These are phyloP conservation scores for Penicillium antarcticum DNA, from an alignment of 495 filamentous ascomycete genomes.

Conservation along the genomic window DNA sequence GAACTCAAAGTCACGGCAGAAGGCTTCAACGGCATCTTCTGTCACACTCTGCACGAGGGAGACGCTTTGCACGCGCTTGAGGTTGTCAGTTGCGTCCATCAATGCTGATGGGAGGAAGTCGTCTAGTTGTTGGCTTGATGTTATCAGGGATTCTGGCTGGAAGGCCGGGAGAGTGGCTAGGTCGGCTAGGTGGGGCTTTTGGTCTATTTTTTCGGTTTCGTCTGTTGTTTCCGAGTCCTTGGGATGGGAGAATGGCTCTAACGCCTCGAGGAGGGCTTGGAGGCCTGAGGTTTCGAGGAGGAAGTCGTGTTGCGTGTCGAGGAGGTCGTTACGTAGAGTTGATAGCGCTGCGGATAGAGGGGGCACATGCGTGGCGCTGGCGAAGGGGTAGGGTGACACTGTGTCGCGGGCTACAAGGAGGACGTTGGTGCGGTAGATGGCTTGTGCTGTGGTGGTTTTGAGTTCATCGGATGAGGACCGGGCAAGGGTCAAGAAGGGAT, in stretches of 20 bases:
- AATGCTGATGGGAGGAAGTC: slow-evolving; percentile 88
- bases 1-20: slow-evolving; percentile 88
- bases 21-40: slow-evolving; percentile 78
- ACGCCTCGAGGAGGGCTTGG: slow-evolving; percentile 60
- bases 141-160: slow-evolving; percentile 58
- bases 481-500: slow-evolving; percentile 78
- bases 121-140: slow-evolving; percentile 75
- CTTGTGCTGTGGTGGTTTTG: slow-evolving; percentile 47
- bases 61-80: slow-evolving; percentile 66
- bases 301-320: slow-evolving; percentile 51
- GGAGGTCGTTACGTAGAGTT: slow-evolving; percentile 37
- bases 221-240: slow-evolving; percentile 10
- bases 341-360: slow-evolving; percentile 37
- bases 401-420: slow-evolving; percentile 52
- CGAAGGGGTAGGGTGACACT: slow-evolving; percentile 41
- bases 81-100: slow-evolving; percentile 82
- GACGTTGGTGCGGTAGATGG: slow-evolving; percentile 84
- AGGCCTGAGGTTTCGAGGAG: slow-evolving; percentile 75
- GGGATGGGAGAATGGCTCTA: slow-evolving; percentile 46
- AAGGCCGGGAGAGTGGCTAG: slow-evolving; percentile 58
- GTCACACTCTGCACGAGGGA: slow-evolving; percentile 71
- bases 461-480: slow-evolving; percentile 64
- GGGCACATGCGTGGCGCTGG: slow-evolving; percentile 35
- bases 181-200: slow-evolving; percentile 39
- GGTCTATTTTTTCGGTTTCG: slow-evolving; percentile 29